These are phyloP conservation scores for Ballota nigra DNA, from an alignment of 257 asterid genomes.

Conservation along the genomic window DNA sequence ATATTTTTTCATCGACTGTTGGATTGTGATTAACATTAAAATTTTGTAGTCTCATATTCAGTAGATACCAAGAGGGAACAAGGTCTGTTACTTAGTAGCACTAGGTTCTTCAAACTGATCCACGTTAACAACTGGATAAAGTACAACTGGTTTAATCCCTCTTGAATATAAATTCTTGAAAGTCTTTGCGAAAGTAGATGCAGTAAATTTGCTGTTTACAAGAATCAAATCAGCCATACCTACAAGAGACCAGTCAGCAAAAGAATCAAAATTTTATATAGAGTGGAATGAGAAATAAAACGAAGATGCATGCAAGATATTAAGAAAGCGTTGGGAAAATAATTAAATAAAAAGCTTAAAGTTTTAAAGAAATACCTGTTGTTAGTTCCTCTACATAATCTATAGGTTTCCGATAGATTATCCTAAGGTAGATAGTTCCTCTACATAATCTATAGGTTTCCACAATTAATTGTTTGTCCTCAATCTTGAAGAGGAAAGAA, in stretches of 20 bases:
- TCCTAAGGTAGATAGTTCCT: conserved; percentile 68
- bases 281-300: not conserved
- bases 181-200: conserved; percentile 88
- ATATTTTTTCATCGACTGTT: not conserved
- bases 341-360: not conserved
- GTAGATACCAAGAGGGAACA: conserved; percentile 34
- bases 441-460: too few species aligned
- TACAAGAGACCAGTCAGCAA: conserved; percentile 29
- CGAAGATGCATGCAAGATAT: not conserved
- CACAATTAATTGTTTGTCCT: conserved; percentile 39
- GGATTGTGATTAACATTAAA: not conserved
- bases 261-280: conserved; percentile 7
- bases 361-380: conserved; percentile 51
- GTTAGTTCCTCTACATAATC: conserved; percentile 84
- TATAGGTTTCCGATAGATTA: conserved; percentile 84
- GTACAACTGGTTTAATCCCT: conserved; percentile 83
- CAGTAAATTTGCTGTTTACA: conserved; percentile 92
- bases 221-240: conserved; percentile 94
- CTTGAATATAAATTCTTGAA: conserved; percentile 64
- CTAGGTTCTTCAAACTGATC: conserved; percentile 69
- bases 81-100: conserved; percentile 57
- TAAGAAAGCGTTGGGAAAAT: not conserved
- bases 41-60: conserved; percentile 21
- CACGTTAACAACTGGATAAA: conserved; percentile 90
- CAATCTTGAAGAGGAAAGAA: conserved; percentile 41